Evolutionary conservation across 495 filamentous ascomycete species (phyloP), one percentile per base, ranked within the genome.

Genomic region (Filosporella fistucella): DNA sequence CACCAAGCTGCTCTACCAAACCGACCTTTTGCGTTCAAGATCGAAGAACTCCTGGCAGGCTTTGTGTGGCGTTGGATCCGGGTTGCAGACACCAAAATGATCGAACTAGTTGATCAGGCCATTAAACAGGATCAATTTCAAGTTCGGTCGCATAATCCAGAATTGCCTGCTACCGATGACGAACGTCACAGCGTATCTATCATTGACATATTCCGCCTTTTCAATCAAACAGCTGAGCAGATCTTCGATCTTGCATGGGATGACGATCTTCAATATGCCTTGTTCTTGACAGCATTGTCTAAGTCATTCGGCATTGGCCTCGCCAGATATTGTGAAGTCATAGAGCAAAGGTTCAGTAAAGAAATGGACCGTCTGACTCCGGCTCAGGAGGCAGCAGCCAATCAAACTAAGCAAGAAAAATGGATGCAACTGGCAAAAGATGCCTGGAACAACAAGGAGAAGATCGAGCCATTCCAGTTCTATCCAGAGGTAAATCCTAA

Each of bases 401-500:
- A 75, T 26, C 88, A 89, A 64, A 88, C 88, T 18, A 76, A 87
- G n/a, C 89, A 95, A 63, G 89, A 96, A 60, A 89, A 85, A 59
- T 87, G 87, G 61, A 77, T 96, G 67, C 82, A 93, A 55, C 77
- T 95, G 54, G 94, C 94, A 1, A 95, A 94, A 63, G 91, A 95
- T 60, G 87, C 88, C n/a, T 95, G 89, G 88, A 85, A 78, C 42
- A 88, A 84, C 48, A 93, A 88, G 60, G 90, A 97, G 47, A 96
- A 88, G 61, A 84, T 95, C 17, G 93, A 99, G 57, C 94, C 94
- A 4, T 99, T 96, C 66, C 91, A 97, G 58, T 99, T 99, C 71
- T 89, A 86, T 51, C 86, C 89, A 2, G 86, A 95, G 84, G 90
- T 94, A 67, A 56, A 71, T 63, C 38, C 24, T 4, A 9, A 40